Evolutionary conservation across 176 grass and related monocot species (phyloP).

Genomic region (Triticum timopheevii): DNA sequence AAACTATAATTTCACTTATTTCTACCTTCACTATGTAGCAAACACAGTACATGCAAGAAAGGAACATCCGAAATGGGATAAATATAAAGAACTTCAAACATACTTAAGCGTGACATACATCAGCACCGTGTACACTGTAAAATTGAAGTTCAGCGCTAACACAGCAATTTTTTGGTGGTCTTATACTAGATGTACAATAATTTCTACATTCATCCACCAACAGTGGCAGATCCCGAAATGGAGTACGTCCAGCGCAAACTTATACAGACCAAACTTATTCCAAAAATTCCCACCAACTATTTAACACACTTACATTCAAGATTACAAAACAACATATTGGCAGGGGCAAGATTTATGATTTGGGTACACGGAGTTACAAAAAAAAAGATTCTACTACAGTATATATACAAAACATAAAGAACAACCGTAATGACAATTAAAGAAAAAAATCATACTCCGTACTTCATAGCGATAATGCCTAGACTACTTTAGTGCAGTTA

Average conservation of each 20-base stretch:
- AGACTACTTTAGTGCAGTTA: too few relatives aligned
- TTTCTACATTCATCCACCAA: neutral
- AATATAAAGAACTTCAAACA: neutral
- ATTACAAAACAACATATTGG: neutral
- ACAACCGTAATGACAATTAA: too few relatives aligned
- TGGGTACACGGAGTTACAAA: too few relatives aligned
- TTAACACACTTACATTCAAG: neutral
- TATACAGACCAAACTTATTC: neutral
- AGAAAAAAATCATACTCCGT: too few relatives aligned
- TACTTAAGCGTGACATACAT: neutral
- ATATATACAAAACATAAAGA: too few relatives aligned
- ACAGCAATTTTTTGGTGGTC: neutral
- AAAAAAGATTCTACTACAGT: too few relatives aligned
- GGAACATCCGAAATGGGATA: neutral
- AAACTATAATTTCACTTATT: neutral
- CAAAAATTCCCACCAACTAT: neutral
- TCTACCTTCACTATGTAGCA: neutral
- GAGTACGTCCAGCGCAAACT: neutral
- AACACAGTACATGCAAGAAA: too few relatives aligned
- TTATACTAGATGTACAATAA: neutral
- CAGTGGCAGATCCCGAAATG: neutral
- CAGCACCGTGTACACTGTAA: neutral
- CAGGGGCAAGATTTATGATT: neutral
- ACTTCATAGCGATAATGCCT: too few relatives aligned
- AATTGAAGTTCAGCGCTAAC: neutral